phyloP scores from a whole-genome alignment of 805 yeast species.

The Candida manassasensis region DNA sequence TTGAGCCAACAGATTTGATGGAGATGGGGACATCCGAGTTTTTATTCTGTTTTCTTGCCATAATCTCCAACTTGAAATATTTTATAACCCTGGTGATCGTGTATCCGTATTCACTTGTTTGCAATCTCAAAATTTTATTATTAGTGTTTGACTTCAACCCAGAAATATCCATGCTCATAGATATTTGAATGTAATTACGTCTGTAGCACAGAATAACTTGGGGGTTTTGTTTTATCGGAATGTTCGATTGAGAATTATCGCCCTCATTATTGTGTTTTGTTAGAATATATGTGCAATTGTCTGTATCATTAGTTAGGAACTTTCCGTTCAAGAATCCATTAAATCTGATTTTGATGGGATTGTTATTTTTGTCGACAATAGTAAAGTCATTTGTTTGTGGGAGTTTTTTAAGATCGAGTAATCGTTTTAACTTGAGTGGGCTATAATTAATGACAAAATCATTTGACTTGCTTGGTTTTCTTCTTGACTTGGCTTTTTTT shows the following conservation, averaged over 20 bases:
- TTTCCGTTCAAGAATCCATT: slow-evolving; percentile 40
- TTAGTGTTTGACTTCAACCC: slow-evolving; percentile 19
- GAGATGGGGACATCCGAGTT: slow-evolving; percentile 27
- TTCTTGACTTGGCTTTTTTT: slow-evolving; percentile 8
- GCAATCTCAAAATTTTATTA: slow-evolving; percentile 25
- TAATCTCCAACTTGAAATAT: slow-evolving; percentile 33
- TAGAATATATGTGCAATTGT: slow-evolving; percentile 30
- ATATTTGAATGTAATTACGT: slow-evolving; percentile 37
- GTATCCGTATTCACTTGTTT: slow-evolving; percentile 33
- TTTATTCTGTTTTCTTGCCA: slow-evolving; percentile 31
- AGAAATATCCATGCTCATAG: slow-evolving; percentile 24
- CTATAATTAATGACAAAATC: slow-evolving; percentile 24
- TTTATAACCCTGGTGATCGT: slow-evolving; percentile 33
- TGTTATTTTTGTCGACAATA: slow-evolving; percentile 26
- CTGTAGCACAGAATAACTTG: slow-evolving; percentile 43
- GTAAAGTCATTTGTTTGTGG: slow-evolving; percentile 16
- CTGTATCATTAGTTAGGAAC: slow-evolving; percentile 37
- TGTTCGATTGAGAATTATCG: neutral
- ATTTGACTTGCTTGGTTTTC: slow-evolving; percentile 10
- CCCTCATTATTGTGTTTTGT: slow-evolving; percentile 11
- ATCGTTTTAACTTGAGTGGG: slow-evolving; percentile 19
- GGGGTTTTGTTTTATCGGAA: slow-evolving; percentile 19
- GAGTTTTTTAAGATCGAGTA: slow-evolving; percentile 25
- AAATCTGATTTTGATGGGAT: slow-evolving; percentile 21
- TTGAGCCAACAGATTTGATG: slow-evolving; percentile 16